Base-by-base conservation (phyloP, 2,329 filamentous ascomycete species). In the Xylaria sp. region DNA sequence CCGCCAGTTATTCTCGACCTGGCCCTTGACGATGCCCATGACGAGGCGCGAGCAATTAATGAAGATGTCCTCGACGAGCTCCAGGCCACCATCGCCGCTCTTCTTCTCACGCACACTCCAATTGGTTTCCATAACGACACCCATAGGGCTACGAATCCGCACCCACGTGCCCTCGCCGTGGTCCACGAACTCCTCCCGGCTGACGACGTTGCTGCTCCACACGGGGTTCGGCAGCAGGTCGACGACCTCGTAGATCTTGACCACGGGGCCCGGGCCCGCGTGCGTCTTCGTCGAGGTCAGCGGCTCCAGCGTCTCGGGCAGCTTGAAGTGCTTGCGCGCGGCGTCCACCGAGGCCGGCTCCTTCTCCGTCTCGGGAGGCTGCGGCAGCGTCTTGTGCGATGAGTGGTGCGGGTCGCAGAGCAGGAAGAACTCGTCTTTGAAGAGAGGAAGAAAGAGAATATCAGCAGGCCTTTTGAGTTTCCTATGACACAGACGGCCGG, bases 171-270 rank as follows among this genome's bases (percentile, higher is more conserved):
- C 87, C 33, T 77, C 80, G n/a, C 79, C 79, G 20, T 85, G 78
- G 69, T 86, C 78, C 20, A 85, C 83, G 69, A 88, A 85, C 77
- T 88, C 86, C 74, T 86, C 86, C 6, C 77, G 83, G 79, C 86
- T 88, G 62, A 85, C 81, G 7, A 88, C 84, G 57, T 84, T 83
- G 61, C 82, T 84, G 74, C 86, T 85, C 86, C 85, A 88, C 33
- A 89, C 80, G 2, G 86, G 86, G 15, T 85, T 85, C 3, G 86
- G 86, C 28, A 88, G 79, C 46, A 85, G 80, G 72, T 87, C 85
- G 8, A 87, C 81, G 28, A 88, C 84, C 39, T 80, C 79, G 78
- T 84, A 88, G 70, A 80, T 79, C 57, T 77, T 75, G n/a, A 76
- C 54, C 69, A 69, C 66, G 43, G 64, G 58, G 18, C 51, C 64